phyloP scores from a whole-genome alignment of 2,329 filamentous ascomycete species.

The Exophiala bonariae region DNA sequence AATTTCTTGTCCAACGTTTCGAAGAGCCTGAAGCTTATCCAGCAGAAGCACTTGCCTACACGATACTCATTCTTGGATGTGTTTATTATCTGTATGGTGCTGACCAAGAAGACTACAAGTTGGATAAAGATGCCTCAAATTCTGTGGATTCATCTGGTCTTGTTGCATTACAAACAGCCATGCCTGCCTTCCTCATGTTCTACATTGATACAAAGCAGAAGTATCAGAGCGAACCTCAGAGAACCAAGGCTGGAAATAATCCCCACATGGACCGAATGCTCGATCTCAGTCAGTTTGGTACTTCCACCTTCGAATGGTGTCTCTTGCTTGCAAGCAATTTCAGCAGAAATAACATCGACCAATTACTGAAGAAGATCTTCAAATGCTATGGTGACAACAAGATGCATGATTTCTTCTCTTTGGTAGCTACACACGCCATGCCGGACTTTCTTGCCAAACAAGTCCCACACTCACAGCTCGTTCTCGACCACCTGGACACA shows the following conservation, averaged over 20 bases:
- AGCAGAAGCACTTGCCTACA: conserved; percentile 12
- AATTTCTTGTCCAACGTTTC: conserved; percentile 5
- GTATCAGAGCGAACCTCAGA: not conserved
- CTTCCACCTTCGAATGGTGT: conserved; percentile 16
- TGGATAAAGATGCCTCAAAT: not conserved
- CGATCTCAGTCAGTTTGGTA: conserved; percentile 13
- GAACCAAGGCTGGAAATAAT: not conserved
- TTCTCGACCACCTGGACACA: conserved; percentile 13
- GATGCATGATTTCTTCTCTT: conserved; percentile 22
- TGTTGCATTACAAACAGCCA: conserved; percentile 6
- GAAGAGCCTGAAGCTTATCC: not conserved
- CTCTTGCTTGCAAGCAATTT: conserved; percentile 14
- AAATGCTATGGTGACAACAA: conserved; percentile 22
- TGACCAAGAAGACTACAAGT: not conserved
- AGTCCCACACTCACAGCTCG: conserved; percentile 3
- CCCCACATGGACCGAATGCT: not conserved
- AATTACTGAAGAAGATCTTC: conserved; percentile 22
- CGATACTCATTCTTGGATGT: conserved; percentile 13
- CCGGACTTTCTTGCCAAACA: conserved; percentile 16
- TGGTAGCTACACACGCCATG: not conserved
- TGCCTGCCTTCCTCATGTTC: conserved; percentile 15
- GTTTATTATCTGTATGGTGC: conserved; percentile 7
- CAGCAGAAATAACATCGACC: conserved; percentile 7
- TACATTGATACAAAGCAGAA: conserved; percentile 9
- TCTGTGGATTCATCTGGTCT: conserved; percentile 3